Evolutionary conservation across 371 early-diverging fungal species (phyloP).

Genomic region (Mortierella sp.): DNA sequence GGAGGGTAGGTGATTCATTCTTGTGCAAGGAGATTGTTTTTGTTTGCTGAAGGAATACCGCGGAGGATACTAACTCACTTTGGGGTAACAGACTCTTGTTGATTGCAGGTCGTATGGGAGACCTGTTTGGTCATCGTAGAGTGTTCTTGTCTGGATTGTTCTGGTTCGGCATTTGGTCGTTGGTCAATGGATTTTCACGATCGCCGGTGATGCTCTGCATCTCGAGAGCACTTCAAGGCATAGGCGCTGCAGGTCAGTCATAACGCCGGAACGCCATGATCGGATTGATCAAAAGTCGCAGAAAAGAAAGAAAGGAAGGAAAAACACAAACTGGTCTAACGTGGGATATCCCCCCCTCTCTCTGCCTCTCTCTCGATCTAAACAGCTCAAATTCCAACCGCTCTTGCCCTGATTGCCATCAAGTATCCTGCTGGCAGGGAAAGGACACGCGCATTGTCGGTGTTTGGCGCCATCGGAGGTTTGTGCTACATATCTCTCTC

Average conservation of each 20-base stretch:
- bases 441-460: slow-evolving; percentile 43
- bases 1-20: slow-evolving; percentile 36
- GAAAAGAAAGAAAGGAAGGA: too few species aligned
- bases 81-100: too few species aligned
- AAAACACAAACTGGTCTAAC: too few species aligned
- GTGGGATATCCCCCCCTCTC: too few species aligned
- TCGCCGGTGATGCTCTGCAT: slow-evolving; percentile 47
- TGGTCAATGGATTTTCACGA: slow-evolving; percentile 43
- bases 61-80: too few species aligned
- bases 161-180: slow-evolving; percentile 45
- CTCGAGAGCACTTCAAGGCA: slow-evolving; percentile 48
- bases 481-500: background rate
- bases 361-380: too few species aligned
- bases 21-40: too few species aligned
- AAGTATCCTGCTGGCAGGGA: slow-evolving; percentile 40
- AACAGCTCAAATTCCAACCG: slow-evolving; percentile 50
- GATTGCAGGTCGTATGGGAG: slow-evolving; percentile 16
- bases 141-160: slow-evolving; percentile 47
- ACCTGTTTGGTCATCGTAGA: slow-evolving; percentile 52
- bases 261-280: too few species aligned
- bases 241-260: slow-evolving; percentile 42
- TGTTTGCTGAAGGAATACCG: slow-evolving; percentile 6
- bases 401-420: slow-evolving; percentile 51
- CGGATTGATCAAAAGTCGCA: too few species aligned
- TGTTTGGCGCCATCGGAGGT: slow-evolving; percentile 54